Conservation (phyloP, 495 filamentous ascomycete species). For the Podospora pseudoanserina region DNA sequence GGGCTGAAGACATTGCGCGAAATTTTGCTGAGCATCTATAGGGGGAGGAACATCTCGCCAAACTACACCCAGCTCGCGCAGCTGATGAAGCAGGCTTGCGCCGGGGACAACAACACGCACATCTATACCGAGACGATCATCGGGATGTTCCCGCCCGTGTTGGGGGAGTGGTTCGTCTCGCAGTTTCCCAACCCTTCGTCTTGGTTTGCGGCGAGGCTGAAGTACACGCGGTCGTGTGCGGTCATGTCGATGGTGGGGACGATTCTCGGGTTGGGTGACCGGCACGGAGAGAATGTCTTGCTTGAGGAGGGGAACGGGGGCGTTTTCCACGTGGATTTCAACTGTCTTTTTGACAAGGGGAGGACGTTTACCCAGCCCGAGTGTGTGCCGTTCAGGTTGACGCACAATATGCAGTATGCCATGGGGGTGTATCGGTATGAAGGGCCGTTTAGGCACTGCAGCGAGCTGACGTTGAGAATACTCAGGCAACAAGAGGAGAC, state of each 20-base stretch:
- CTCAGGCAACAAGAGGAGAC: conserved; percentile 89
- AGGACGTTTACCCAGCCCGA: conserved; percentile 94
- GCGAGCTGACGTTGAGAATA: conserved; percentile 80
- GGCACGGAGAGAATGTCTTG: conserved; percentile 97
- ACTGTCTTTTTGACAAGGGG: conserved; percentile 99
- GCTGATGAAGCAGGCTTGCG: conserved; percentile 46
- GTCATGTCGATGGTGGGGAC: conserved; percentile 98
- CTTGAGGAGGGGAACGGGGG: conserved; percentile 94
- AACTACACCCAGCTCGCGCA: conserved; percentile 47
- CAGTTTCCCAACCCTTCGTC: conserved; percentile 88
- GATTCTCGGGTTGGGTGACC: conserved; percentile 89
- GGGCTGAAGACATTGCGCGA: conserved; percentile 90
- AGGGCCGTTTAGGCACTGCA: conserved; percentile 85
- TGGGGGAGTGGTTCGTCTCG: conserved; percentile 92
- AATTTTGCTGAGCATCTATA: conserved; percentile 75
- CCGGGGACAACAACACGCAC: conserved; percentile 44
- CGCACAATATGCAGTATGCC: conserved; percentile 96
- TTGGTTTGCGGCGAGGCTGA: conserved; percentile 88
- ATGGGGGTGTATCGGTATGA: conserved; percentile 93
- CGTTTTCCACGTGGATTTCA: conserved; percentile 97
- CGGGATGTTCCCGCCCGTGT: conserved; percentile 67
- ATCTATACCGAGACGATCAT: conserved; percentile 70
- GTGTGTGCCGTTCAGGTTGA: conserved; percentile 93
- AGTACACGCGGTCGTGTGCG: conserved; percentile 88
- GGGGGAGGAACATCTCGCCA: conserved; percentile 58